Conservation (phyloP, 192 early-diverging fungal species). For the Coemansia sp. region DNA sequence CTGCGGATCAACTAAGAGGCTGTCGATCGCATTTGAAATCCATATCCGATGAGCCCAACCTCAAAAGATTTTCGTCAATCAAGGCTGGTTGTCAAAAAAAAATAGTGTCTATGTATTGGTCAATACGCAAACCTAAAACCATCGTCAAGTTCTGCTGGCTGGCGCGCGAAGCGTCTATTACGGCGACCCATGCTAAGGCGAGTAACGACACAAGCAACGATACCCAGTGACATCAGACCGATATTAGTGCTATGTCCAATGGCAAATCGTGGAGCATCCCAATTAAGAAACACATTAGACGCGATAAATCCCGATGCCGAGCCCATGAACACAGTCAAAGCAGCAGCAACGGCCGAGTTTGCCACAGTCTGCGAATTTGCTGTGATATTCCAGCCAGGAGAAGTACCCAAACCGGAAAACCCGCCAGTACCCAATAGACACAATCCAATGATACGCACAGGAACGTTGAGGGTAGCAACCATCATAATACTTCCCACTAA, state of each 20-base stretch:
- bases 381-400: constrained; percentile 47
- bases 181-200: constrained; percentile 44
- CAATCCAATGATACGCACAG: constrained; percentile 34
- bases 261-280: constrained; percentile 42
- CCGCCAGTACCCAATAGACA: constrained; percentile 41
- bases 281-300: constrained; percentile 50
- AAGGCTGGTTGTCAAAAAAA: background rate
- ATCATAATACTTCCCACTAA: constrained; percentile 33
- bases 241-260: constrained; percentile 45
- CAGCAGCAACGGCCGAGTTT: constrained; percentile 39
- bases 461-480: constrained; percentile 29
- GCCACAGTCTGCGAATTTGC: constrained; percentile 39
- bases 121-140: constrained; percentile 16
- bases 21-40: background rate
- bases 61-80: background rate
- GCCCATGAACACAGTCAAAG: constrained; percentile 48
- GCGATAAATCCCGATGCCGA: constrained; percentile 26
- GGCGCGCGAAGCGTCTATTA: constrained; percentile 16
- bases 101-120: background rate
- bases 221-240: constrained; percentile 24
- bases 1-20: background rate
- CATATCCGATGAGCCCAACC: background rate
- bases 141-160: background rate
- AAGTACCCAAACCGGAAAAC: constrained; percentile 32
- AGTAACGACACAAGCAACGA: constrained; percentile 23